Conservation (phyloP, 768 basidiomycete genomes). For the Psilocybe sp. region DNA sequence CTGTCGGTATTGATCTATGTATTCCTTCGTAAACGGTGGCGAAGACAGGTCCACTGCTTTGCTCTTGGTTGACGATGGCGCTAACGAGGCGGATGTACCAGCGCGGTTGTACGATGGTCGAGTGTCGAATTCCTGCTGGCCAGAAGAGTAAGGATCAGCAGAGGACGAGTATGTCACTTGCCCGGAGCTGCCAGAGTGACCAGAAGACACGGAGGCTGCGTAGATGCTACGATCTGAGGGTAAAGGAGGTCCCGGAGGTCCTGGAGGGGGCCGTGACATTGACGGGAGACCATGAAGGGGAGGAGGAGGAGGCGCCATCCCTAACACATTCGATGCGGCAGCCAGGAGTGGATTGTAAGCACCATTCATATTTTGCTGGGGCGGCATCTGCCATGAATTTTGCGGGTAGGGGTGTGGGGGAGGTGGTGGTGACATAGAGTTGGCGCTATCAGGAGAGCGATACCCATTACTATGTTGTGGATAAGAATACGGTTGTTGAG, state of each 20-base stretch:
- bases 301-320: slow-evolving; percentile 63
- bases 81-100: slow-evolving; percentile 54
- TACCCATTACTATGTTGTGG: neutral
- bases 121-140: slow-evolving; percentile 50
- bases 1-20: slow-evolving; percentile 96
- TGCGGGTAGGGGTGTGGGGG: slow-evolving; percentile 6
- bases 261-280: slow-evolving; percentile 11
- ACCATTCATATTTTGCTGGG: slow-evolving; percentile 16
- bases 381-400: slow-evolving; percentile 8
- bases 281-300: slow-evolving; percentile 7
- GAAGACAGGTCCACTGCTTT: slow-evolving; percentile 81
- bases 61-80: slow-evolving; percentile 59
- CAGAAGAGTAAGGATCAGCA: slow-evolving; percentile 20
- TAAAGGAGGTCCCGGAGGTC: slow-evolving; percentile 19
- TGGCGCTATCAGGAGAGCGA: slow-evolving; percentile 4
- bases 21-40: slow-evolving; percentile 91
- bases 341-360: slow-evolving; percentile 63
- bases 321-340: slow-evolving; percentile 79
- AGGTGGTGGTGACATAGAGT: slow-evolving; percentile 1
- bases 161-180: slow-evolving; percentile 17
- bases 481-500: slow-evolving; percentile 1
- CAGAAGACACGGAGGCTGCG: slow-evolving; percentile 22
- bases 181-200: slow-evolving; percentile 23
- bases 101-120: slow-evolving; percentile 57
- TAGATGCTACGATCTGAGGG: slow-evolving; percentile 19